These are phyloP conservation scores for Lenwebbia sp. DNA, from an alignment of 345 rosid genomes.

Conservation along the genomic window DNA sequence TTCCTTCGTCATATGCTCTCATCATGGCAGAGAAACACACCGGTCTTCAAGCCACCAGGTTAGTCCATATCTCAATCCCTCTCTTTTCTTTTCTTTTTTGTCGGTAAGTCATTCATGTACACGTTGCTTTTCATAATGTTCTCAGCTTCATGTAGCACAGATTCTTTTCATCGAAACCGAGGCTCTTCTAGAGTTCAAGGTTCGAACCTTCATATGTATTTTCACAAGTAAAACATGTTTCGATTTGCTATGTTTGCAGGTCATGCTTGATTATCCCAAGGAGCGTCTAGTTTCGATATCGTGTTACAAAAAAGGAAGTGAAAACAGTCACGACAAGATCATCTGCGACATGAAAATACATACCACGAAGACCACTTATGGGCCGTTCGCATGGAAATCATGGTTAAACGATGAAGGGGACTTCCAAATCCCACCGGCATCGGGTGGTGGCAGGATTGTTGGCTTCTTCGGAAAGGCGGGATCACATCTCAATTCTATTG, in stretches of 20 bases:
- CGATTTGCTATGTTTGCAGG: not conserved
- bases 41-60: not conserved
- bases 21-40: not conserved
- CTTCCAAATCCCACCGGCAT: not conserved
- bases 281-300: not conserved
- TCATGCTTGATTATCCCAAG: not conserved
- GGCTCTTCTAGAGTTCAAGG: not conserved
- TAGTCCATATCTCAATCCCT: not conserved
- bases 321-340: not conserved
- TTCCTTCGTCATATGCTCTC: not conserved
- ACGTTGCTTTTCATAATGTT: not conserved
- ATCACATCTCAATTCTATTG: not conserved
- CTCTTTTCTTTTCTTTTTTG: not conserved
- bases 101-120: not conserved
- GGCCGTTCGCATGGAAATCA: not conserved
- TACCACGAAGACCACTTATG: not conserved
- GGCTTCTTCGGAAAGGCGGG: not conserved
- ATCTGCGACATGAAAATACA: not conserved
- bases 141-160: not conserved
- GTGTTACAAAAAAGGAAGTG: not conserved
- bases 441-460: not conserved
- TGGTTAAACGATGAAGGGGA: not conserved
- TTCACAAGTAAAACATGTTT: not conserved
- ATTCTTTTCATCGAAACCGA: not conserved
- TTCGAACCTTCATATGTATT: not conserved